These are phyloP conservation scores for Hibiscus tridactylites DNA, from an alignment of 345 rosid species.

Conservation along the genomic window DNA sequence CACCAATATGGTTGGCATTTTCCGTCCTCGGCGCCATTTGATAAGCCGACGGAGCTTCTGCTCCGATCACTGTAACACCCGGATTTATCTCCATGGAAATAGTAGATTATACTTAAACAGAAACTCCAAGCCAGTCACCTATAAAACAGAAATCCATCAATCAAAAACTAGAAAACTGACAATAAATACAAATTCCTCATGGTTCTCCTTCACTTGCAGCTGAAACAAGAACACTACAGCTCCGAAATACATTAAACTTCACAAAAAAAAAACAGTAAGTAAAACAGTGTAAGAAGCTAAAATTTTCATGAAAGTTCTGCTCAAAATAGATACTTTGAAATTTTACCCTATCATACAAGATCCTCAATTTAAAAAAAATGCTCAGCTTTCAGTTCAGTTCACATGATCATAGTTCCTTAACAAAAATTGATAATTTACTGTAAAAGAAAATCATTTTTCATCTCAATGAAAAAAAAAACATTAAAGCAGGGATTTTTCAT, in stretches of 20 bases:
- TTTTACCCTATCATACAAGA: too few relatives aligned
- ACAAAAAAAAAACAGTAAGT: too few relatives aligned
- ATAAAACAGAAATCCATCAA: slow-evolving; percentile 12
- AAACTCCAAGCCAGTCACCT: slow-evolving; percentile 17
- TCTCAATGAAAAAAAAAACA: too few relatives aligned
- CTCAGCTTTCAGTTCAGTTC: not conserved
- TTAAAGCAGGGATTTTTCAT: too few relatives aligned
- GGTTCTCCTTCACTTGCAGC: not conserved
- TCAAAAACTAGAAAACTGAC: not conserved
- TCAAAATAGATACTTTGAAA: too few relatives aligned
- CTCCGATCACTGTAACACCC: slow-evolving; percentile 67
- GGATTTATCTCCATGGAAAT: slow-evolving; percentile 50
- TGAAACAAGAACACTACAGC: not conserved
- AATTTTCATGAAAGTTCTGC: too few relatives aligned
- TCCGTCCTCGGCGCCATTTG: slow-evolving; percentile 59
- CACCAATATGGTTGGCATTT: slow-evolving; percentile 32
- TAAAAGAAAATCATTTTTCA: not conserved
- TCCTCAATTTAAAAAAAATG: not conserved
- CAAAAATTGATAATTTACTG: not conserved
- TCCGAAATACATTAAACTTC: too few relatives aligned
- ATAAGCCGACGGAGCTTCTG: slow-evolving; percentile 66
- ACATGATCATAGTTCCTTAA: not conserved
- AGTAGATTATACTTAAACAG: not conserved
- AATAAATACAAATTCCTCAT: not conserved
- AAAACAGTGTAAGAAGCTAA: too few relatives aligned